Conservation (phyloP, 2,329 filamentous ascomycete genomes). For the Microdochium trichocladiopsis region DNA sequence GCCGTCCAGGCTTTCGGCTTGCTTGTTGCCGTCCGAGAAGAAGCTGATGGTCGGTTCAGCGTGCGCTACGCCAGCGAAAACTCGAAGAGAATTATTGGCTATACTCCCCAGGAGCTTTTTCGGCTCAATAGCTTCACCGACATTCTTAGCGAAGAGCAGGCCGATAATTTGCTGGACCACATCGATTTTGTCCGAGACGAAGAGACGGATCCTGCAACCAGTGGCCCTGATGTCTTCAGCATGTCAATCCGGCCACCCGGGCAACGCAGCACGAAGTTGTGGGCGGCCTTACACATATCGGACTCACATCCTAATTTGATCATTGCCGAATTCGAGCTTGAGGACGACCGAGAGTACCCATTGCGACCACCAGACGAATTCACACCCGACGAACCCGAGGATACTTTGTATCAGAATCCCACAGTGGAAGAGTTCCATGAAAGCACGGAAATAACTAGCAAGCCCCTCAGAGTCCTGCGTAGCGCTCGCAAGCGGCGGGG, state of each 20-base stretch:
- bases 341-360: slow-evolving; percentile 66
- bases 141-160: slow-evolving; percentile 75
- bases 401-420: slow-evolving; percentile 67
- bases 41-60: slow-evolving; percentile 57
- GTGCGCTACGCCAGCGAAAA: slow-evolving; percentile 80
- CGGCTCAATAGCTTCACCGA: slow-evolving; percentile 70
- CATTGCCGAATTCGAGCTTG: slow-evolving; percentile 83
- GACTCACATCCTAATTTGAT: slow-evolving; percentile 61
- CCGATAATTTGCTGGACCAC: slow-evolving; percentile 77
- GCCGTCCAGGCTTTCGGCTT: slow-evolving; percentile 76
- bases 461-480: slow-evolving; percentile 68
- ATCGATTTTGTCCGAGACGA: slow-evolving; percentile 84
- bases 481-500: slow-evolving; percentile 69
- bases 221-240: slow-evolving; percentile 83
- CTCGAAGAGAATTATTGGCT: slow-evolving; percentile 66
- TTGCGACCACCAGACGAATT: slow-evolving; percentile 54
- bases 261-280: slow-evolving; percentile 58
- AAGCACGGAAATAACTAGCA: slow-evolving; percentile 69
- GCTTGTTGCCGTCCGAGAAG: slow-evolving; percentile 67
- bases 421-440: slow-evolving; percentile 67
- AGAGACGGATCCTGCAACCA: slow-evolving; percentile 63
- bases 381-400: slow-evolving; percentile 58
- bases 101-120: slow-evolving; percentile 71
- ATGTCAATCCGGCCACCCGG: slow-evolving; percentile 59
- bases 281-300: slow-evolving; percentile 81